Base-by-base conservation (phyloP, 495 filamentous ascomycete species). In the Zalerion maritima region DNA sequence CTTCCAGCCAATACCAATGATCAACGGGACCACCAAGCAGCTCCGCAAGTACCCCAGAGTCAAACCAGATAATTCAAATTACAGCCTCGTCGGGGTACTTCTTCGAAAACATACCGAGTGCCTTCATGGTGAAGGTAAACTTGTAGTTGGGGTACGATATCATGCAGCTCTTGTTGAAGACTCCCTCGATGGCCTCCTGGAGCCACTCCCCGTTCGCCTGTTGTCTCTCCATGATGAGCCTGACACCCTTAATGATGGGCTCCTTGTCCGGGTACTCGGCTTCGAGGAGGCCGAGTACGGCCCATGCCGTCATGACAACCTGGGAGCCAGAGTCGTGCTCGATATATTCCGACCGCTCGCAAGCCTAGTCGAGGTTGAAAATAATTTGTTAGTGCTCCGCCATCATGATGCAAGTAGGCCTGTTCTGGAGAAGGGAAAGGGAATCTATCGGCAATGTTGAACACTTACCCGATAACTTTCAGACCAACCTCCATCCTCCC, bases 121-220 rank as follows among this genome's bases (percentile, higher is more conserved):
- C 89, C 43, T 87, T 91, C 42, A 94, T 84, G 5, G 89, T 75
- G 54, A 94, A 97, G 30, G 77, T 80, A 53, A 92, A 86, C 61
- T 97, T 97, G 64, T 97, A 97, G 58, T 97, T 97, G 34, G 89
- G 89, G 46, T 97, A 97, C 3, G 87, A 89, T 32, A 97, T 97
- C 87, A 96, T 96, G 55, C 89, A 94, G 45, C 75, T 92, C 60
- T 94, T 93, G 56, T 97, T 97, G 60, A 97, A 97, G 8, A 97
- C 89, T 5, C 89, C 89, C 46, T 97, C 89, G 42, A 97, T 94
- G 0, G 73, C 75, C 55, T 97, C 89, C 46, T 94, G 87, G 37
- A 78, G 51, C 89, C 89, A 97, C 58, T 93, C 84, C 9, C 89
- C 89, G 49, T 91, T 92, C 3, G 57, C 47, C 47, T 80, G 74